A percentile compares a stretch with the other conserved stretches of the same genome.
Evolutionary conservation across 805 yeast species (phyloP).

Genomic region (Ogataea angusta): DNA sequence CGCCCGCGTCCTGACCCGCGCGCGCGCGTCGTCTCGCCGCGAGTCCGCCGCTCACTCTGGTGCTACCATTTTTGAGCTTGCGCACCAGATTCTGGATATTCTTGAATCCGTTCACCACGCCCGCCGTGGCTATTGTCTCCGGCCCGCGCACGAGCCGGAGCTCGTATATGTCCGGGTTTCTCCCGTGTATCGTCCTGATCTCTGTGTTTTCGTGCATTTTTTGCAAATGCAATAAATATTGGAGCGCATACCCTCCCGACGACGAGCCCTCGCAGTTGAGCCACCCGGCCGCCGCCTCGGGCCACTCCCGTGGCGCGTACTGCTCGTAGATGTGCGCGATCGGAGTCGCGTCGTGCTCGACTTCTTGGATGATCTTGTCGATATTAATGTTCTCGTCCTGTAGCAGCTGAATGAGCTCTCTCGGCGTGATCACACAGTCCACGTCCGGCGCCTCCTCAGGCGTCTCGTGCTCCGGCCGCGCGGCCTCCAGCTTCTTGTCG

Average conservation of each 20-base stretch:
- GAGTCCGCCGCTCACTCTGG: conserved; percentile 27
- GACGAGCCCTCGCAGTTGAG: conserved; percentile 70
- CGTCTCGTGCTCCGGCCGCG: conserved; percentile 63
- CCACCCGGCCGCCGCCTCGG: conserved; percentile 60
- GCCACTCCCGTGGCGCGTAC: conserved; percentile 63
- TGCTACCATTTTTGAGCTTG: conserved; percentile 50
- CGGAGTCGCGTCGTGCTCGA: conserved; percentile 13
- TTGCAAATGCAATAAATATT: conserved; percentile 50
- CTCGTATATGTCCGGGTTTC: conserved; percentile 76
- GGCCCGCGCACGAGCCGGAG: conserved; percentile 44
- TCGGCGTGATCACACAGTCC: conserved; percentile 92
- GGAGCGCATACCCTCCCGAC: conserved; percentile 86
- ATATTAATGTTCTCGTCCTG: conserved; percentile 48
- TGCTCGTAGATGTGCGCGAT: conserved; percentile 18
- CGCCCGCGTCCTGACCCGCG: conserved; percentile 11
- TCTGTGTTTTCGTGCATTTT: conserved; percentile 19
- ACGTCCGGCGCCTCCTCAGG: conserved; percentile 51
- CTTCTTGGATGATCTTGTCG: conserved; percentile 21
- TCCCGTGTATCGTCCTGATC: conserved; percentile 51
- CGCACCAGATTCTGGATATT: conserved; percentile 93
- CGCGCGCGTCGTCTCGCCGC: conserved; percentile 46
- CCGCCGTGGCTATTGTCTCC: conserved; percentile 49
- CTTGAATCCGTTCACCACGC: conserved; percentile 84
- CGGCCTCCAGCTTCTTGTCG: conserved; percentile 93
- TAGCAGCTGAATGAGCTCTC: conserved; percentile 73